These are phyloP conservation scores for Stenocarpella maydis DNA, from an alignment of 2,329 filamentous ascomycete species.

Conservation along the genomic window DNA sequence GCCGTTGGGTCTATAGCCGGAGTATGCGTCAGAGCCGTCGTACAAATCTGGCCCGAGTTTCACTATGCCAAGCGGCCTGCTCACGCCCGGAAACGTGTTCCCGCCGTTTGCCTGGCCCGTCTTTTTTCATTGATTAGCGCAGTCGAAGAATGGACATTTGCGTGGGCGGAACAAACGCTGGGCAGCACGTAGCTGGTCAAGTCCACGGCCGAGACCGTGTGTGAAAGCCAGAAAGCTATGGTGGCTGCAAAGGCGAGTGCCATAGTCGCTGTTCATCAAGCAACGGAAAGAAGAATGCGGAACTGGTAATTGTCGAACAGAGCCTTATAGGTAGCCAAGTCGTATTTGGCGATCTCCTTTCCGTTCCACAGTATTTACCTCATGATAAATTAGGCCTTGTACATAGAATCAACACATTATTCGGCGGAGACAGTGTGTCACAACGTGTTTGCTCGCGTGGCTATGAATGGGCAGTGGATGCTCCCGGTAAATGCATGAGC, in stretches of 20 bases:
- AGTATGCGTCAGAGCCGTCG: conserved; percentile 59
- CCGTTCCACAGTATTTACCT: background rate
- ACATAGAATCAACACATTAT: background rate
- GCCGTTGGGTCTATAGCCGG: conserved; percentile 59
- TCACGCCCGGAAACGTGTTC: conserved; percentile 60
- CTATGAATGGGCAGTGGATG: conserved; percentile 16
- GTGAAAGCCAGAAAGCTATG: background rate
- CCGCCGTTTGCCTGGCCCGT: conserved; percentile 55
- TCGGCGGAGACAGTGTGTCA: background rate
- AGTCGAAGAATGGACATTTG: background rate
- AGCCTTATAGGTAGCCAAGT: too few species aligned
- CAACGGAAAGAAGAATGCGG: background rate
- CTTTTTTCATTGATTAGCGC: conserved; percentile 42
- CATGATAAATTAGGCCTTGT: background rate
- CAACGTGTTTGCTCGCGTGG: conserved; percentile 17
- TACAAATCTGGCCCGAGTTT: conserved; percentile 60
- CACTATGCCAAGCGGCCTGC: conserved; percentile 56
- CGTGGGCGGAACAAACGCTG: conserved; percentile 24
- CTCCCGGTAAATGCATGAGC: background rate
- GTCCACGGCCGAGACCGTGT: conserved; percentile 35
- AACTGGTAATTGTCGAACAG: background rate
- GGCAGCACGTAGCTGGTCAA: conserved; percentile 48
- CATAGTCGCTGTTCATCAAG: background rate
- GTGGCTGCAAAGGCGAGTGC: background rate
- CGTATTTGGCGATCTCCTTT: too few species aligned